Conservation (phyloP, 129 eudicot species). For the Saposhnikovia divaricata region DNA sequence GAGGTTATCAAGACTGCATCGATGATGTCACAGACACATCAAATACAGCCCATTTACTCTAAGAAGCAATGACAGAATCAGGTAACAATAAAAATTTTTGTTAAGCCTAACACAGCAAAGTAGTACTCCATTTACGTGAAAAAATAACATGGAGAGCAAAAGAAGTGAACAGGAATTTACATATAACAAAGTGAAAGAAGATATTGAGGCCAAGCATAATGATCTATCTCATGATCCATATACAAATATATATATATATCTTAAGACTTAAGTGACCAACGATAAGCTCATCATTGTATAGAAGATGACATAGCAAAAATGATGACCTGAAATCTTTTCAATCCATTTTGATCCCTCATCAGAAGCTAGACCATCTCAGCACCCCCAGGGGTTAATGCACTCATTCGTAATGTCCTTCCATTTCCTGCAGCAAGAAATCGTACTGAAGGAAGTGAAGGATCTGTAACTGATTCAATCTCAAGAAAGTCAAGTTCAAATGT, state of each 20-base stretch:
- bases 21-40: not conserved
- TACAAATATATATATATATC: not conserved
- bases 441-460: constrained; percentile 65
- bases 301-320: not conserved
- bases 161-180: not conserved
- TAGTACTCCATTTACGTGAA: not conserved
- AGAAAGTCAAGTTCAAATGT: constrained; percentile 62
- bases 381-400: constrained; percentile 39
- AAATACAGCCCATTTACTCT: not conserved
- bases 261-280: not conserved
- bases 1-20: not conserved
- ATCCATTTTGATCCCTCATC: not conserved
- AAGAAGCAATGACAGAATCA: not conserved
- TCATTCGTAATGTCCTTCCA: constrained; percentile 77
- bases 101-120: not conserved
- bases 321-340: not conserved
- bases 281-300: not conserved
- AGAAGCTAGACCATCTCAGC: constrained; percentile 57
- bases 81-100: not conserved
- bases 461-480: constrained; percentile 79
- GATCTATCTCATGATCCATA: not conserved
- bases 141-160: not conserved
- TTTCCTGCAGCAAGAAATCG: constrained; percentile 49
- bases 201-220: not conserved
- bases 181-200: not conserved